Conservation (phyloP, 2,329 filamentous ascomycete genomes). For the Moelleriella libera region DNA sequence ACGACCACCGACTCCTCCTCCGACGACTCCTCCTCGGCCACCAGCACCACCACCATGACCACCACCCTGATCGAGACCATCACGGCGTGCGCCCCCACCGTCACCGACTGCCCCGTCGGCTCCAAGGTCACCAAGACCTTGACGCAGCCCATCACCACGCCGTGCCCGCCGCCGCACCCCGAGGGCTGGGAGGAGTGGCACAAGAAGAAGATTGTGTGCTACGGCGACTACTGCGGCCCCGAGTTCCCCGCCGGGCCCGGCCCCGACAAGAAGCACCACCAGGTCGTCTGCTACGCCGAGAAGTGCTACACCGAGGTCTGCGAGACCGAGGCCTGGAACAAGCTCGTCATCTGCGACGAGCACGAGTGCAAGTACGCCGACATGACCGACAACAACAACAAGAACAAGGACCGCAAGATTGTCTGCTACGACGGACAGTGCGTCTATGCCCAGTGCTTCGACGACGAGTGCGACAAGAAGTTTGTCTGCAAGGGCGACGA, state of each 20-base stretch:
- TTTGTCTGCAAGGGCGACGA: slow-evolving; percentile 16
- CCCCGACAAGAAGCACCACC: slow-evolving; percentile 12
- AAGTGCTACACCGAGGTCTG: slow-evolving; percentile 13
- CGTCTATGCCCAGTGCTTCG: slow-evolving; percentile 12
- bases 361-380: slow-evolving; percentile 14
- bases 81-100: slow-evolving; percentile 13
- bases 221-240: slow-evolving; percentile 16
- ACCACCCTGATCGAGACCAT: slow-evolving; percentile 15
- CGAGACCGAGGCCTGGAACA: slow-evolving; percentile 13
- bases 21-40: background rate
- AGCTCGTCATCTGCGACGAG: slow-evolving; percentile 14
- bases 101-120: slow-evolving; percentile 11
- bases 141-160: slow-evolving; percentile 8
- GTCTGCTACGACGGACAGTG: slow-evolving; percentile 19
- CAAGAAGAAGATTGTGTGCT: slow-evolving; percentile 20
- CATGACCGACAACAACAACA: slow-evolving; percentile 7
- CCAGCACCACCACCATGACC: slow-evolving; percentile 10
- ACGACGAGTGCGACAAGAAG: slow-evolving; percentile 17
- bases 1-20: background rate
- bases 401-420: slow-evolving; percentile 15
- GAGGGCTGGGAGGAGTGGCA: slow-evolving; percentile 8
- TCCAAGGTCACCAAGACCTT: slow-evolving; percentile 10
- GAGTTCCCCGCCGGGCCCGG: slow-evolving; percentile 14
- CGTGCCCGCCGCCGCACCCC: background rate
- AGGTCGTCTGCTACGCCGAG: slow-evolving; percentile 17